These are phyloP conservation scores for Alternaria ethzedia DNA, from an alignment of 2,329 filamentous ascomycete species.

Conservation along the genomic window DNA sequence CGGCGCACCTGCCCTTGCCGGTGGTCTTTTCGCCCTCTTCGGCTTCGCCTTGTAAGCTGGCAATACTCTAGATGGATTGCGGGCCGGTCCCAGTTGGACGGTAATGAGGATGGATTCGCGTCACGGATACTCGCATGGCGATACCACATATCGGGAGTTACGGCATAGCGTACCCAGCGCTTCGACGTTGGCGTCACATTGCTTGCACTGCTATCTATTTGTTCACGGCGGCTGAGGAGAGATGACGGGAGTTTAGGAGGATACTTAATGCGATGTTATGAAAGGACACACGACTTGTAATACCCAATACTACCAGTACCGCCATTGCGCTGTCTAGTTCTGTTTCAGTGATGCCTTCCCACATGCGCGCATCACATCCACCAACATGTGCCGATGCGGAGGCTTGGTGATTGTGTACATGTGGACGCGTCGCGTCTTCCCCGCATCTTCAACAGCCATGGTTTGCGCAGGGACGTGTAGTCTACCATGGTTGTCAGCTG, in stretches of 20 bases:
- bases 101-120: conserved; percentile 32
- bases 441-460: not conserved
- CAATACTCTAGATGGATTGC: conserved; percentile 17
- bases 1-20: conserved; percentile 59
- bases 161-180: conserved; percentile 29
- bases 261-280: conserved; percentile 46
- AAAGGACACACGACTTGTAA: conserved; percentile 43
- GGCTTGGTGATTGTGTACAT: not conserved
- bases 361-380: not conserved
- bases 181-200: conserved; percentile 35
- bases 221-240: conserved; percentile 19
- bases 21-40: conserved; percentile 62
- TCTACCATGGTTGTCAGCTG: not conserved
- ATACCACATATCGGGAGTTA: conserved; percentile 17
- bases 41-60: conserved; percentile 62
- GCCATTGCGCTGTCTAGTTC: conserved; percentile 14
- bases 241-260: conserved; percentile 21
- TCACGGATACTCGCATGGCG: conserved; percentile 22
- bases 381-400: not conserved
- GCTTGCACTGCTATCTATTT: conserved; percentile 28
- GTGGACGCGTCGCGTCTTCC: not conserved
- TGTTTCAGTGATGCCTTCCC: not conserved
- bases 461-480: not conserved
- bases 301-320: conserved; percentile 35
- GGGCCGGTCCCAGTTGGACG: conserved; percentile 36